phyloP scores from a whole-genome alignment of 2,329 filamentous ascomycete species.

The Amauroascus verrucosus region DNA sequence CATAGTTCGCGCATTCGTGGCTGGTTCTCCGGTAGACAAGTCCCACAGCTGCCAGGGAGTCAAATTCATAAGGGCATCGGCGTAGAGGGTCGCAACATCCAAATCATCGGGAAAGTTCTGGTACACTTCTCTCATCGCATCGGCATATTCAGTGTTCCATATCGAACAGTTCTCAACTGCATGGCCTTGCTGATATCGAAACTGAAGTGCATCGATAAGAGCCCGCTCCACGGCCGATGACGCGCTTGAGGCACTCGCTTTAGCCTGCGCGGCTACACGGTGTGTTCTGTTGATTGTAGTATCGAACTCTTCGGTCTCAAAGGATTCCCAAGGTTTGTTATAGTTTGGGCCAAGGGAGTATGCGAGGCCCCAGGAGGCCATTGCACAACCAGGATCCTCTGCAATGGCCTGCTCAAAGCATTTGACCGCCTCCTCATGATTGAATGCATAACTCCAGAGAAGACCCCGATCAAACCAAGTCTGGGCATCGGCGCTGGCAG shows the following conservation, averaged over 20 bases:
- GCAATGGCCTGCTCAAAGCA: conserved; percentile 36
- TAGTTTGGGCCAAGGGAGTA: conserved; percentile 62
- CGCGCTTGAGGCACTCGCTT: conserved; percentile 27
- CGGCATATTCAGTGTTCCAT: conserved; percentile 52
- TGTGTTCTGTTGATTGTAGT: conserved; percentile 42
- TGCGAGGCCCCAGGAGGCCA: conserved; percentile 42
- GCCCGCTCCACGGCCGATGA: conserved; percentile 50
- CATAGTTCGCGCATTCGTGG: conserved; percentile 45
- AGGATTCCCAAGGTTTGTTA: conserved; percentile 63
- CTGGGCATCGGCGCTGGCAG: conserved; percentile 44
- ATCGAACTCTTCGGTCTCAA: conserved; percentile 50
- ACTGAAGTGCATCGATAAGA: conserved; percentile 52
- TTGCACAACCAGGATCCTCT: conserved; percentile 32
- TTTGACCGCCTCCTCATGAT: conserved; percentile 58
- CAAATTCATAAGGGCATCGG: conserved; percentile 56
- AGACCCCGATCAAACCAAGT: conserved; percentile 62
- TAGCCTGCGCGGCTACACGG: conserved; percentile 38
- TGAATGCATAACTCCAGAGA: conserved; percentile 66
- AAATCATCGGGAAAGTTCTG: conserved; percentile 45
- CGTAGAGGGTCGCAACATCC: conserved; percentile 54
- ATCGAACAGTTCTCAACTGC: conserved; percentile 41
- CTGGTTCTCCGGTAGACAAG: conserved; percentile 47
- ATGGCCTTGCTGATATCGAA: conserved; percentile 49
- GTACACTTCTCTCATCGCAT: conserved; percentile 51
- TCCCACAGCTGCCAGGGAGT: conserved; percentile 58